A percentile compares a stretch with the other conserved stretches of the same genome.
phyloP scores from a whole-genome alignment of 805 yeast genomes.

The Blastobotrys chiropterorum region DNA sequence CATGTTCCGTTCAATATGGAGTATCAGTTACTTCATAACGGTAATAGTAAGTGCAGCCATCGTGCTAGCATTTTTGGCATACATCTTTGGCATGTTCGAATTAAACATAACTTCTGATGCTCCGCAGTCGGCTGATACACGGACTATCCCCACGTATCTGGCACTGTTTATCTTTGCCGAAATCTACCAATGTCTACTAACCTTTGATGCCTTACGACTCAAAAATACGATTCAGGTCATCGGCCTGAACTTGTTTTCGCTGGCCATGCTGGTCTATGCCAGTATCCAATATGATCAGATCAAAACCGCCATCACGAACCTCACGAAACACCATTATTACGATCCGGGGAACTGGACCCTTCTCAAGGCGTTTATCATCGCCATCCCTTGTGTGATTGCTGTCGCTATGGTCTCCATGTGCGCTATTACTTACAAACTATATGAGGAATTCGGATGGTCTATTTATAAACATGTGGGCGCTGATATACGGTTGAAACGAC shows the following conservation, averaged over 20 bases:
- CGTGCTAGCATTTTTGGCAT: slow-evolving; percentile 28
- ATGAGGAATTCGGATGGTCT: slow-evolving; percentile 41
- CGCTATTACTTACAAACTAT: slow-evolving; percentile 31
- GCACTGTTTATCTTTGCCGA: slow-evolving; percentile 45
- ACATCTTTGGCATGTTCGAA: slow-evolving; percentile 28
- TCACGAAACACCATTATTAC: slow-evolving; percentile 14
- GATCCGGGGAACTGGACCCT: slow-evolving; percentile 15
- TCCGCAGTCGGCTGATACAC: slow-evolving; percentile 19
- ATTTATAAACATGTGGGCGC: slow-evolving; percentile 46
- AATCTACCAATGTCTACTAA: slow-evolving; percentile 37
- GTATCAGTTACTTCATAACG: slow-evolving; percentile 11
- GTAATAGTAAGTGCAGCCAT: slow-evolving; percentile 11
- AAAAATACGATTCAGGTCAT: slow-evolving; percentile 35
- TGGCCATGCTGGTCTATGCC: slow-evolving; percentile 41
- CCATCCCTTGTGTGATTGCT: slow-evolving; percentile 39
- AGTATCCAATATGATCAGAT: slow-evolving; percentile 43
- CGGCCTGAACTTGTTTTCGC: slow-evolving; percentile 37
- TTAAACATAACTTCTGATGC: slow-evolving; percentile 13
- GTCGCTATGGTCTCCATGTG: slow-evolving; percentile 32
- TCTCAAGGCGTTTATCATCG: slow-evolving; percentile 35
- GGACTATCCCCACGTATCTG: slow-evolving; percentile 36
- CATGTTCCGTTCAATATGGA: slow-evolving; percentile 8
- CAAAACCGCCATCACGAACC: slow-evolving; percentile 21
- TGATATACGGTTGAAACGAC: slow-evolving; percentile 34
- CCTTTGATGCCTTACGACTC: slow-evolving; percentile 35